Base-by-base conservation (phyloP, 2,329 filamentous ascomycete species). In the Herpotrichia juniperi region DNA sequence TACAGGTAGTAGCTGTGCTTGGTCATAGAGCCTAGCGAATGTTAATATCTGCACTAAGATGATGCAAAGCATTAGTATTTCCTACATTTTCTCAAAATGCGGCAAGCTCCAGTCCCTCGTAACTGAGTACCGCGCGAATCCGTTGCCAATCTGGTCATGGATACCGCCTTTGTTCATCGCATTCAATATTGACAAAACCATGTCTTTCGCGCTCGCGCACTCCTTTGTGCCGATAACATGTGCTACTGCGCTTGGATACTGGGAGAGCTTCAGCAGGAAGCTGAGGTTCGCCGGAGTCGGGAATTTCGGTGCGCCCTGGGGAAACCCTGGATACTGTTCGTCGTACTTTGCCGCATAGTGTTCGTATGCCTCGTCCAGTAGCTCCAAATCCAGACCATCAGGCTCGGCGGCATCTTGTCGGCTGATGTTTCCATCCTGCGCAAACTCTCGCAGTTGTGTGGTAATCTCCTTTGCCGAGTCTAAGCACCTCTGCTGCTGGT, bases 101-200 rank as follows among this genome's bases (percentile, higher is more conserved):
- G 94, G 94, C 42, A 97, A 79, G 57, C 89, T 90, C 94, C 94
- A 99, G 74, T 97, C 90, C 12, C 86, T 79, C 0, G 93, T 97
- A 7, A 96, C 89, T 12, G 91, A 96, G 70, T 96, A 97, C 46
- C 93, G 85, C 31, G 88, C 85, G 63, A 92, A 91, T 6, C 90
- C 90, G 67, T 89, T 84, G 37, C 90, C 89, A 54, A 93, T 83
- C 55, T 90, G 88, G 64, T 92, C 89, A 56, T 89, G 83, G 46
- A 90, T 86, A 12, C 86, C 87, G 17, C 87, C 87, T 43, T 84
- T 82, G 14, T 84, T 84, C 84, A 97, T 94, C 52, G 86, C 86
- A 32, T 89, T 83, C 43, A 99, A 76, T 0, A 93, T 97, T 51
- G 87, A 83, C 19, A 96, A 73, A 1, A 89, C 91, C 86, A 97